Conservation (phyloP, 371 early-diverging fungal genomes). For the Enterospora canceri region DNA sequence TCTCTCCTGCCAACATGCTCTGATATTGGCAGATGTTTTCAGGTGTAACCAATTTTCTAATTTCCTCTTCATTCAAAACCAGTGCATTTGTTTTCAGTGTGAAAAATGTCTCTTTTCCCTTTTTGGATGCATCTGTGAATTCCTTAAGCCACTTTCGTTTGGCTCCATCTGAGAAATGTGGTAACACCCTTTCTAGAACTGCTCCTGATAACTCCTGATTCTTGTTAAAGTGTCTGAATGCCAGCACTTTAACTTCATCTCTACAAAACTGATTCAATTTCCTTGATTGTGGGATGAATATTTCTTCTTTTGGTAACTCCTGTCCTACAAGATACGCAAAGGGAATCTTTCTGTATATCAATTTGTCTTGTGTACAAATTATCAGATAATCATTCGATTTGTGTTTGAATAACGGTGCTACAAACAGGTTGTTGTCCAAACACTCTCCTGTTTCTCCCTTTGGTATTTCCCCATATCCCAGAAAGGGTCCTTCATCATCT, state of each 20-base stretch:
- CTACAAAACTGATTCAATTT: conserved; percentile 78
- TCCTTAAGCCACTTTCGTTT: conserved; percentile 64
- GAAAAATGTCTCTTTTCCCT: conserved; percentile 79
- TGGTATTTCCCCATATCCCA: conserved; percentile 68
- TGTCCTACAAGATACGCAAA: conserved; percentile 82
- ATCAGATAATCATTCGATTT: conserved; percentile 60
- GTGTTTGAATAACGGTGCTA: conserved; percentile 83
- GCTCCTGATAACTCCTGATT: conserved; percentile 38
- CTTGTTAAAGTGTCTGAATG: conserved; percentile 58
- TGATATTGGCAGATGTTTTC: conserved; percentile 90
- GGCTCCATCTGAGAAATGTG: conserved; percentile 55
- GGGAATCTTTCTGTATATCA: conserved; percentile 62
- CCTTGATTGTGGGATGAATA: conserved; percentile 87
- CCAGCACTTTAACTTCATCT: conserved; percentile 69
- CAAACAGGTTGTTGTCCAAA: conserved; percentile 80
- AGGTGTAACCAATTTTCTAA: conserved; percentile 83
- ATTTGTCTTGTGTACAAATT: conserved; percentile 59
- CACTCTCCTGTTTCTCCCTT: conserved; percentile 73
- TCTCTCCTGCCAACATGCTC: conserved; percentile 83
- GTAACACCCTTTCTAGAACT: conserved; percentile 53
- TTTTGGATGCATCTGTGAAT: conserved; percentile 78
- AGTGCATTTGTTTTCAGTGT: conserved; percentile 67
- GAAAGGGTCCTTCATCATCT: conserved; percentile 86
- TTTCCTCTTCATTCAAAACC: conserved; percentile 76
- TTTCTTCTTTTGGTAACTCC: conserved; percentile 80